Evolutionary conservation across 139 green algal species (phyloP).

Genomic region (Protoeuglena noctilucae): DNA sequence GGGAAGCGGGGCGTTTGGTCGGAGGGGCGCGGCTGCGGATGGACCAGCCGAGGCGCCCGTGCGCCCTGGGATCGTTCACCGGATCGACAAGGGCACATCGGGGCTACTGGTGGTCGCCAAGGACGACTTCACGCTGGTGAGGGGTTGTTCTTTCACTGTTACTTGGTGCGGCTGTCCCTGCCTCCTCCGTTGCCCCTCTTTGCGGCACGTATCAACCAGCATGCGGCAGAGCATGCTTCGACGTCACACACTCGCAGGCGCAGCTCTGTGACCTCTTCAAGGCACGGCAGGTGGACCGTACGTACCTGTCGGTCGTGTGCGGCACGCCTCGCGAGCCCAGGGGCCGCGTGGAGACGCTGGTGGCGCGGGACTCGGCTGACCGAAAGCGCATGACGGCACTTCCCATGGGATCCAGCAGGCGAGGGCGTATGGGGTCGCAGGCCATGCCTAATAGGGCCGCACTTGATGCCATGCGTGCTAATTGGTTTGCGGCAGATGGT

Average conservation of each 20-base stretch:
- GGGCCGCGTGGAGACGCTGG: constrained; percentile 48
- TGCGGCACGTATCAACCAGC: too few relatives aligned
- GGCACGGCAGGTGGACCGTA: constrained; percentile 34
- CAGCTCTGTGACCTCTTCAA: too few relatives aligned
- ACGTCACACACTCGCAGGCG: too few relatives aligned
- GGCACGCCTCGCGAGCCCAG: constrained; percentile 17
- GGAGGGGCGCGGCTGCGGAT: too few relatives aligned
- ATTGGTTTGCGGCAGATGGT: too few relatives aligned
- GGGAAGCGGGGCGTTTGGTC: too few relatives aligned
- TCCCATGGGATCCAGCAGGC: constrained; percentile 20
- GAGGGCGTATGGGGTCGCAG: background rate
- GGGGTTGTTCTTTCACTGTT: too few relatives aligned
- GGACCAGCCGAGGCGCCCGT: constrained; percentile 28
- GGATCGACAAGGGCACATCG: constrained; percentile 83
- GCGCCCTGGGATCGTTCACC: constrained; percentile 92
- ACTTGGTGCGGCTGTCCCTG: background rate
- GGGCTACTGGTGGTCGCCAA: constrained; percentile 90
- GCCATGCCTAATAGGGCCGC: too few relatives aligned
- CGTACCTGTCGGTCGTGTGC: constrained; percentile 45
- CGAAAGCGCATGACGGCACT: constrained; percentile 57
- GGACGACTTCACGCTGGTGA: too few relatives aligned
- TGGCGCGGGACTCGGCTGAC: constrained; percentile 45
- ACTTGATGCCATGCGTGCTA: too few relatives aligned
- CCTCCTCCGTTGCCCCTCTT: too few relatives aligned
- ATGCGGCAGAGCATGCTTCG: too few relatives aligned